Evolutionary conservation across 768 basidiomycete species (phyloP).

Genomic region (Lactarius sanguifluus): DNA sequence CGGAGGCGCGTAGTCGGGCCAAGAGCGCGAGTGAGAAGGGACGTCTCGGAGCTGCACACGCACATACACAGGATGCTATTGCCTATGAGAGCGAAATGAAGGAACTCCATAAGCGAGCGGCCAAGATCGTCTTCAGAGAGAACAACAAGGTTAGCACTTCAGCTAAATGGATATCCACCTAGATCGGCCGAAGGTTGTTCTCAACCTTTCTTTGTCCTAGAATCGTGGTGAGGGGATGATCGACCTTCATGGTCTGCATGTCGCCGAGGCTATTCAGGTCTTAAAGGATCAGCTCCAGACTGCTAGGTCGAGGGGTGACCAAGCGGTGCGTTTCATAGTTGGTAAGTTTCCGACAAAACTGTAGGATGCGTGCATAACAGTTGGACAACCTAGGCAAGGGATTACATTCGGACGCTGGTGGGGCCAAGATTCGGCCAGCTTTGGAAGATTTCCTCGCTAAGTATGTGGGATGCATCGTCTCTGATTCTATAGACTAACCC

Average conservation of each 20-base stretch:
- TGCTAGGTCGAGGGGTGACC: not conserved
- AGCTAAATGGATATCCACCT: not conserved
- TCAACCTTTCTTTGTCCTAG: conserved; percentile 3
- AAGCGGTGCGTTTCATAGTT: conserved; percentile 21
- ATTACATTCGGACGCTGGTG: conserved; percentile 8
- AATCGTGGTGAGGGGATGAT: not conserved
- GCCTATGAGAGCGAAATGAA: not conserved
- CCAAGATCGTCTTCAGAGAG: conserved; percentile 6
- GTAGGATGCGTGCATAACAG: not conserved
- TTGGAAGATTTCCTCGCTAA: conserved; percentile 3
- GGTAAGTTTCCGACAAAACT: conserved; percentile 2
- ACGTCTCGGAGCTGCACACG: not conserved
- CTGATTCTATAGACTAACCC: not conserved
- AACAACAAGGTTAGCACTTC: conserved; percentile 19
- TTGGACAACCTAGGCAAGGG: conserved; percentile 6
- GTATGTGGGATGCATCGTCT: conserved; percentile 1
- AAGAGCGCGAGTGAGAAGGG: conserved; percentile 3
- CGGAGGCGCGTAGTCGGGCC: not conserved
- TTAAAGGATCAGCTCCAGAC: not conserved
- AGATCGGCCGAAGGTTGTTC: not conserved
- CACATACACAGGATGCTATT: not conserved
- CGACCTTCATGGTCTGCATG: conserved; percentile 18
- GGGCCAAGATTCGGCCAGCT: conserved; percentile 17
- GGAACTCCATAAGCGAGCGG: conserved; percentile 3
- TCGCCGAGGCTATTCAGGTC: conserved; percentile 2